These are phyloP conservation scores for Eucalyptus pauciflora DNA, from an alignment of 345 rosid species.

Conservation along the genomic window DNA sequence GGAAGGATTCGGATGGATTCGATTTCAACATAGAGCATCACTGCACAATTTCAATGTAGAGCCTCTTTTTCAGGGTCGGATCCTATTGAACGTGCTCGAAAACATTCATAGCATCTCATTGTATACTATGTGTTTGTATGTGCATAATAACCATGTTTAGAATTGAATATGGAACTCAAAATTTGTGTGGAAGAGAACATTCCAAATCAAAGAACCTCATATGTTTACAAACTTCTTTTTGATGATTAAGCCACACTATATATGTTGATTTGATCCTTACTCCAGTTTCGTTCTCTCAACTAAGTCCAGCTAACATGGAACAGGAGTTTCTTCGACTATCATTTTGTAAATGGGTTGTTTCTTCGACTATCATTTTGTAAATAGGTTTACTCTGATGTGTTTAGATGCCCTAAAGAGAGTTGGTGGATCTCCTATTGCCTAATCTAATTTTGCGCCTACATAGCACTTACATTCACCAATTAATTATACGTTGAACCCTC, in stretches of 20 bases:
- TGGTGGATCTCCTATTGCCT: not conserved
- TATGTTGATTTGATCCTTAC: not conserved
- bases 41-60: not conserved
- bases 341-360: not conserved
- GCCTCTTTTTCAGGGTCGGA: not conserved
- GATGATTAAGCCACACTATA: not conserved
- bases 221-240: not conserved
- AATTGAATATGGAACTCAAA: not conserved
- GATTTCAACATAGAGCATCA: not conserved
- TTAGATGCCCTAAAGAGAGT: not conserved
- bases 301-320: not conserved
- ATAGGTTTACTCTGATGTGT: not conserved
- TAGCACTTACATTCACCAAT: not conserved
- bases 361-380: too few relatives aligned
- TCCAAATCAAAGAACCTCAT: not conserved
- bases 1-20: not conserved
- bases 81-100: not conserved
- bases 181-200: not conserved
- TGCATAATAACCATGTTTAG: not conserved
- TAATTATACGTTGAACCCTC: not conserved
- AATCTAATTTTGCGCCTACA: not conserved
- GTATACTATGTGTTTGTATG: not conserved
- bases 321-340: not conserved
- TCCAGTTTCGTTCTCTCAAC: not conserved
- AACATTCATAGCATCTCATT: not conserved